phyloP scores from a whole-genome alignment of 2,329 filamentous ascomycete species.

The Allantophomopsis cytisporea region DNA sequence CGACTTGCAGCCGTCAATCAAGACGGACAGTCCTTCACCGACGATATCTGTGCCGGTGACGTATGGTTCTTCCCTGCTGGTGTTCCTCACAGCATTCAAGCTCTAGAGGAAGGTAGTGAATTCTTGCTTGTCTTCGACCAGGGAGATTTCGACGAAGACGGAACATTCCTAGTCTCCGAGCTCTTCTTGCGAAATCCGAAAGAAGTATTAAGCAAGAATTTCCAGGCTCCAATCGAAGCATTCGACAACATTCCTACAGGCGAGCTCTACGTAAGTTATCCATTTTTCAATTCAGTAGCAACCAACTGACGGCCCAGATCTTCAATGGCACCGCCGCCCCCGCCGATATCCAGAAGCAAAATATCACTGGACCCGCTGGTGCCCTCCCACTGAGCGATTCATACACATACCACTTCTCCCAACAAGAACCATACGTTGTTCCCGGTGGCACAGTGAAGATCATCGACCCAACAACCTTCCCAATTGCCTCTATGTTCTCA shows the following conservation, averaged over 20 bases:
- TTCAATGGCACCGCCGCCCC: constrained; percentile 36
- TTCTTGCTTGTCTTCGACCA: constrained; percentile 48
- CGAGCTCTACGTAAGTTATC: constrained; percentile 24
- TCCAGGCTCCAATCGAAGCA: constrained; percentile 30
- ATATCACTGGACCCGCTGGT: constrained; percentile 30
- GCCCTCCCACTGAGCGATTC: constrained; percentile 21
- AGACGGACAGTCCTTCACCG: constrained; percentile 31
- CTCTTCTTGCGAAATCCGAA: constrained; percentile 16
- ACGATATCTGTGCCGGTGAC: constrained; percentile 34
- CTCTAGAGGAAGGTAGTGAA: constrained; percentile 37
- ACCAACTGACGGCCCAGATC: constrained; percentile 15
- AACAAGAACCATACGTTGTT: constrained; percentile 25
- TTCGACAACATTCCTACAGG: constrained; percentile 32
- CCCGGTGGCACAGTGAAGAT: constrained; percentile 47
- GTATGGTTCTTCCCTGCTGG: constrained; percentile 39
- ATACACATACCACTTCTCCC: constrained; percentile 37
- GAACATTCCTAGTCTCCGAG: constrained; percentile 35
- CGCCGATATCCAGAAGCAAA: constrained; percentile 29
- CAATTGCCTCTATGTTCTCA: constrained; percentile 38
- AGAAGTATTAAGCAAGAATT: constrained; percentile 39
- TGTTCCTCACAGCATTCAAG: constrained; percentile 38
- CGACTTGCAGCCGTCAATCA: constrained; percentile 37
- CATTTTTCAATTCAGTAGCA: too few species aligned
- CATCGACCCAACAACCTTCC: constrained; percentile 41
- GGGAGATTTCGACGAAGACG: constrained; percentile 43